Base-by-base conservation (phyloP, 129 eudicot genomes). In the Artemisia tridentata region DNA sequence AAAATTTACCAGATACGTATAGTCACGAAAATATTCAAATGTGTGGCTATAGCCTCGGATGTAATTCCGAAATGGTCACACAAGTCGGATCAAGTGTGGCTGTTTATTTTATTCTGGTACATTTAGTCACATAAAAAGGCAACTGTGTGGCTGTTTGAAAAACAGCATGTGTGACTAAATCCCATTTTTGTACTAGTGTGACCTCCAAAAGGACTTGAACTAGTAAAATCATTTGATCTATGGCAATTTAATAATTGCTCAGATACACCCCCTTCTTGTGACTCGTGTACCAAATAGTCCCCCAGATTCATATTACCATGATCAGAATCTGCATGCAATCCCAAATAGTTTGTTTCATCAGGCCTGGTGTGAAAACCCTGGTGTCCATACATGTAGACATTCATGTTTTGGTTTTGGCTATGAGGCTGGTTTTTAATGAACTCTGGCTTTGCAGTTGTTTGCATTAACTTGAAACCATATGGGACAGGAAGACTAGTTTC, bases 131-230 rank as follows among this genome's bases (percentile, higher is more conserved):
- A n/a, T n/a, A n/a, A n/a, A n/a, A n/a, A n/a, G n/a, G n/a, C n/a
- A n/a, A n/a, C n/a, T n/a, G n/a, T n/a, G n/a, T n/a, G n/a, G n/a
- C n/a, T n/a, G n/a, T n/a, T n/a, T n/a, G n/a, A n/a, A n/a, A n/a
- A n/a, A n/a, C n/a, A n/a, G n/a, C n/a, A n/a, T n/a, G n/a, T n/a
- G n/a, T n/a, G n/a, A n/a, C n/a, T n/a, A n/a, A n/a, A n/a, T n/a
- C n/a, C n/a, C n/a, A n/a, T n/a, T n/a, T n/a, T n/a, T n/a, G n/a
- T n/a, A n/a, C n/a, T n/a, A n/a, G n/a, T n/a, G n/a, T n/a, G n/a
- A n/a, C n/a, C n/a, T n/a, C n/a, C 91, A 65, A 89, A 90, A 67
- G 85, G 85, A 48, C 86, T 86, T 72, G 83, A 82, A 84, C 91
- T 76, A 51, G 56, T 60, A 88, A 78, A 72, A 85, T 17, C 62